Base-by-base conservation (phyloP, 805 yeast genomes). In the Sugiyamaella mastotermitis region DNA sequence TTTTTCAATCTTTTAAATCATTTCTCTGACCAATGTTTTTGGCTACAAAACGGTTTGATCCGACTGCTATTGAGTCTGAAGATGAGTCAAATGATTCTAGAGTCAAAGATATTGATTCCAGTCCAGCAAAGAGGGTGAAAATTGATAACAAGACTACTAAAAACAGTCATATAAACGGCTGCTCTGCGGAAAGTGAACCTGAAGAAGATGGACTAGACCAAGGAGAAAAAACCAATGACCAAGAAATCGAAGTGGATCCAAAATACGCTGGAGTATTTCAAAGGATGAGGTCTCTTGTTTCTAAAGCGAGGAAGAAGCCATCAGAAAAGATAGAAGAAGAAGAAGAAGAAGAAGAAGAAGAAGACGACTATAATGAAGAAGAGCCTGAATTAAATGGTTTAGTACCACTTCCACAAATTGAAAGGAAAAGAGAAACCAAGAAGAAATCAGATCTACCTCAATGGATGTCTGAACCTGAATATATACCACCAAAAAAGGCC, bases 401-500 rank as follows among this genome's bases (percentile, higher is more conserved):
- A 28, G 78, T 72, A 4, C 94, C 95, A 14, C 62, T 90, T 29
- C 97, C 97, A 23, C 61, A 65, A 24, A 61, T 84, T 3, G 62
- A 64, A 40, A 53, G 42, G 52, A 77, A 34, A 68, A 73, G 57
- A 11, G 28, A 40, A 17, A 17, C 37, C 16, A 1, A 29, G 16
- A 25, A 31, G 9, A 17, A 17, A 11, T 10, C 8, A 17, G 33
- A 20, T 9, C 23, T n/a, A 20, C 46, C 43, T 14, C 37, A 52
- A n/a, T 85, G 94, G 95, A 62, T 83, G 8, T 72, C 83, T 0
- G 60, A 64, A 14, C 94, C 94, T 3, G 58, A 59, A 3, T 80
- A 72, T 43, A 71, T 78, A 27, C 61, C 68, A 13, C 76, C 82
- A 0, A 62, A 60, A 4, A 52, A 53, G 1, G 64, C 65, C 0